These are phyloP conservation scores for Monosporascus ibericus DNA, from an alignment of 2,329 filamentous ascomycete genomes.

Conservation along the genomic window DNA sequence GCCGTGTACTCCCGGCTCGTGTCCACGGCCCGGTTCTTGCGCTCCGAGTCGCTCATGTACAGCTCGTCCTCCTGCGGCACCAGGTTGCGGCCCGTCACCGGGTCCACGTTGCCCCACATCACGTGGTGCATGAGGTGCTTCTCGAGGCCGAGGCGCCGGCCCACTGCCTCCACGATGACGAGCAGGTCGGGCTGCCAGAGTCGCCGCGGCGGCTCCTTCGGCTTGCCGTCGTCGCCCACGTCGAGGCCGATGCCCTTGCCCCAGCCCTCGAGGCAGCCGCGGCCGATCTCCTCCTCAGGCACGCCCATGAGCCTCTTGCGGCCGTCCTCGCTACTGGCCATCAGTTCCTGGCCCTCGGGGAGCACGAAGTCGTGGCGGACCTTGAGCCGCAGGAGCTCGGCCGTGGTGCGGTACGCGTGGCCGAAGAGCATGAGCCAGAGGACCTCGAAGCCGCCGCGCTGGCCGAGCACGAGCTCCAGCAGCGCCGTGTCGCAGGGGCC, in stretches of 20 bases:
- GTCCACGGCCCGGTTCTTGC: conserved; percentile 25
- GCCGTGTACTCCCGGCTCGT: conserved; percentile 14
- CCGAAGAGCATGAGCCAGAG: conserved; percentile 56
- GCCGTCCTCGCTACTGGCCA: background rate
- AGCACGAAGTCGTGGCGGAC: conserved; percentile 49
- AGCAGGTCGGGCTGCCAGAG: conserved; percentile 18
- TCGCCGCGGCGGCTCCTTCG: conserved; percentile 39
- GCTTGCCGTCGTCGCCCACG: conserved; percentile 33
- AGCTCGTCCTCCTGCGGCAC: conserved; percentile 44
- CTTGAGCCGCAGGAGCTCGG: conserved; percentile 51
- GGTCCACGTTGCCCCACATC: conserved; percentile 57
- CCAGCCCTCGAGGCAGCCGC: conserved; percentile 50
- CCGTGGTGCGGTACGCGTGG: conserved; percentile 39
- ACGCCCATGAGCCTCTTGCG: conserved; percentile 42
- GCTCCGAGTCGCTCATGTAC: conserved; percentile 44
- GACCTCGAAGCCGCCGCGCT: conserved; percentile 42
- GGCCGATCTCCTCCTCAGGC: conserved; percentile 45
- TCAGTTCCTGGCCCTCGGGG: background rate
- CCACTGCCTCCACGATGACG: conserved; percentile 48
- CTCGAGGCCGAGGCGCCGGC: conserved; percentile 48
- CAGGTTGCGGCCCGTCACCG: conserved; percentile 42
- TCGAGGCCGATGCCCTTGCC: conserved; percentile 30
- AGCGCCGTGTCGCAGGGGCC: conserved; percentile 45
- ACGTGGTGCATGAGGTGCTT: conserved; percentile 50
- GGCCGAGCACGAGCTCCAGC: conserved; percentile 53